Base-by-base conservation (phyloP, 352 stramenopile species). In the Globisporangium perplexum region DNA sequence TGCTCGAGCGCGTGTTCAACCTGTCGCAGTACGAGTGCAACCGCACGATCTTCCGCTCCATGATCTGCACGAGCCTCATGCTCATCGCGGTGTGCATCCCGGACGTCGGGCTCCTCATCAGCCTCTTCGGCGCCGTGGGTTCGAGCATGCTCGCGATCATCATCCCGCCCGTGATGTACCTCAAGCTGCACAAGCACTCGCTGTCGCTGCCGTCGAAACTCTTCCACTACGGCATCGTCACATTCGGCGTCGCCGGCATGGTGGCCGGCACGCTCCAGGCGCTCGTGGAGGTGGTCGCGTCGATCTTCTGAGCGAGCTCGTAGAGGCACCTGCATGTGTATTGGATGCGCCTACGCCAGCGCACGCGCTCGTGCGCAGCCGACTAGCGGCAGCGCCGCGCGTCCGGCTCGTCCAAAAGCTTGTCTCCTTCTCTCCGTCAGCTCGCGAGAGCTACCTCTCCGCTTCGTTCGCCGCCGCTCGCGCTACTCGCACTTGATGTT, bases 401-500 rank as follows among this genome's bases (percentile, higher is more conserved):
- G 33, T 39, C 33, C 33, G 18, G 33, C 33, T 39, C 33, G 33
- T 39, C 33, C 33, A 39, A 39, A 47, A 41, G 17, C 15, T 23
- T 24, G 38, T 33, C 33, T 47, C 50, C 36, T 12, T 14, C 22
- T 8, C 24, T 59, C n/a, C n/a, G n/a, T n/a, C n/a, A n/a, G n/a
- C n/a, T n/a, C n/a, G n/a, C n/a, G n/a, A n/a, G n/a, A n/a, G n/a
- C n/a, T n/a, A n/a, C n/a, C 10, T 56, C 22, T 43, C 39, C 47
- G 22, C 43, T 24, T 47, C 18, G 20, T 35, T 35, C 8, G 30
- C 28, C 28, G 28, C 1, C 28, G n/a, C n/a, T n/a, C n/a, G n/a
- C n/a, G 59, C 83, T 86, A 98, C 57, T 98, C 93, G 60, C 95
- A 86, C 70, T 98, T 98, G 60, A 98, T 96, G 66, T 98, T 97